A percentile compares a stretch with the other conserved stretches of the same genome.
Conservation (phyloP, 2,329 filamentous ascomycete species). For the Cytospora paraplurivora region DNA sequence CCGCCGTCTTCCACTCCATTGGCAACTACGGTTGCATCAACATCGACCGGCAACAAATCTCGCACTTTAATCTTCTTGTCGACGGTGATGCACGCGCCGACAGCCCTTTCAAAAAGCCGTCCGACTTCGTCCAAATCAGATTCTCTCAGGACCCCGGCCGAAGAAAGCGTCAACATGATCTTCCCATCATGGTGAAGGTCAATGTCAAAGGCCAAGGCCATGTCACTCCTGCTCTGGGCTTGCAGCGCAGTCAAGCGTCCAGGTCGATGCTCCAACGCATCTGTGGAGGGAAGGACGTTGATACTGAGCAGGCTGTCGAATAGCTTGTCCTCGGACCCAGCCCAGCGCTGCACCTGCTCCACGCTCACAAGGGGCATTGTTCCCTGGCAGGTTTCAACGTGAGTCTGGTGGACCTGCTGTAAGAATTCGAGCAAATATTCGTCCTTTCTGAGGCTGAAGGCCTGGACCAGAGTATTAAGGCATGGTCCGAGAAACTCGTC, state of each 20-base stretch:
- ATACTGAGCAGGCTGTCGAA: slow-evolving; percentile 34
- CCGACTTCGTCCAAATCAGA: slow-evolving; percentile 18
- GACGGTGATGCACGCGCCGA: slow-evolving; percentile 3
- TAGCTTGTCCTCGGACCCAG: slow-evolving; percentile 30
- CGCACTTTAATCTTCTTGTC: slow-evolving; percentile 5
- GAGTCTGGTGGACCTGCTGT: slow-evolving; percentile 27
- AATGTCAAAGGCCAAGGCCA: slow-evolving; percentile 32
- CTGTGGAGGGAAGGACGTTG: slow-evolving; percentile 23
- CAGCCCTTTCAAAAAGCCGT: slow-evolving; percentile 29
- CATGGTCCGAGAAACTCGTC: slow-evolving; percentile 31
- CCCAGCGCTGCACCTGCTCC: slow-evolving; percentile 33
- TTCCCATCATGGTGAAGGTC: slow-evolving; percentile 30
- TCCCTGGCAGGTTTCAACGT: slow-evolving; percentile 29
- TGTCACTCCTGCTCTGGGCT: slow-evolving; percentile 27
- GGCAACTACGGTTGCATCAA: neutral
- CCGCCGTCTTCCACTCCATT: neutral
- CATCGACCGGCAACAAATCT: slow-evolving; percentile 7
- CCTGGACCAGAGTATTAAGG: slow-evolving; percentile 32
- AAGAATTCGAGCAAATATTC: slow-evolving; percentile 26
- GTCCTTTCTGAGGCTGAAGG: slow-evolving; percentile 18
- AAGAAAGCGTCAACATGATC: slow-evolving; percentile 29
- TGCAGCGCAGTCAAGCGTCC: slow-evolving; percentile 28
- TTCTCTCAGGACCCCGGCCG: slow-evolving; percentile 18
- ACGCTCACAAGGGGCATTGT: slow-evolving; percentile 32
- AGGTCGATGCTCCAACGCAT: neutral